Conservation (phyloP, 202 grass and related monocot species). For the Alloteropsis angusta region DNA sequence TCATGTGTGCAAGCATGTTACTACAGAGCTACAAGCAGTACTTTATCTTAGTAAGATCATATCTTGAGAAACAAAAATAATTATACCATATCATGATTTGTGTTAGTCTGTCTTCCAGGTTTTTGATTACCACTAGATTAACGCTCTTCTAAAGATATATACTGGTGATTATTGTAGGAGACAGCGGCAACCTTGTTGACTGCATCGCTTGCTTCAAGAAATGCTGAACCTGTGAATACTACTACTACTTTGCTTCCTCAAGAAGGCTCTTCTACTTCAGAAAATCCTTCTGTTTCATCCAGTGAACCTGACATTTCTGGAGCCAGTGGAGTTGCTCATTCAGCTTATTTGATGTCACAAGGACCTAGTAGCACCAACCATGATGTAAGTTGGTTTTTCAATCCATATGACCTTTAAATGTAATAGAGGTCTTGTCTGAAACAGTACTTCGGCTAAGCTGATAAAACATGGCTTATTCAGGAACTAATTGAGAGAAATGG, state of each 20-base stretch:
- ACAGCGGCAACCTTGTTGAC: conserved; percentile 66
- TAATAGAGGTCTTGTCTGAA: background rate
- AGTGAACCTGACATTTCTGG: conserved; percentile 21
- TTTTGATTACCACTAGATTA: background rate
- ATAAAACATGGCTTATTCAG: conserved; percentile 27
- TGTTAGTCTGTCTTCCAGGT: background rate
- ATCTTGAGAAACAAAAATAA: conserved; percentile 1
- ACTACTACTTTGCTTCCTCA: conserved; percentile 14
- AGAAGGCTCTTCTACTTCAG: conserved; percentile 32
- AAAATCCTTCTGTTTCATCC: conserved; percentile 47
- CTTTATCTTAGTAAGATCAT: background rate
- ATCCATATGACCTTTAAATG: background rate
- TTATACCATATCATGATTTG: background rate
- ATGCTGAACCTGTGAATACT: conserved; percentile 25
- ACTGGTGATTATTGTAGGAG: conserved; percentile 43
- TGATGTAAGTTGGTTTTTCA: conserved; percentile 41
- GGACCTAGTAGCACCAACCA: conserved; percentile 16
- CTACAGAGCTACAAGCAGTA: background rate
- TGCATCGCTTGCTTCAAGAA: conserved; percentile 69
- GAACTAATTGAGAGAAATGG: conserved; percentile 19
- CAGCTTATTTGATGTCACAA: conserved; percentile 25
- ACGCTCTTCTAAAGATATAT: background rate
- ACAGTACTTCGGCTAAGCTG: background rate
- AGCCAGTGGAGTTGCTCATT: conserved; percentile 25
- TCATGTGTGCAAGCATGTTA: background rate